A percentile compares a stretch with the other conserved stretches of the same genome.
These are phyloP conservation scores for Cercospora berteroae DNA, from an alignment of 2,329 filamentous ascomycete species.

Conservation along the genomic window DNA sequence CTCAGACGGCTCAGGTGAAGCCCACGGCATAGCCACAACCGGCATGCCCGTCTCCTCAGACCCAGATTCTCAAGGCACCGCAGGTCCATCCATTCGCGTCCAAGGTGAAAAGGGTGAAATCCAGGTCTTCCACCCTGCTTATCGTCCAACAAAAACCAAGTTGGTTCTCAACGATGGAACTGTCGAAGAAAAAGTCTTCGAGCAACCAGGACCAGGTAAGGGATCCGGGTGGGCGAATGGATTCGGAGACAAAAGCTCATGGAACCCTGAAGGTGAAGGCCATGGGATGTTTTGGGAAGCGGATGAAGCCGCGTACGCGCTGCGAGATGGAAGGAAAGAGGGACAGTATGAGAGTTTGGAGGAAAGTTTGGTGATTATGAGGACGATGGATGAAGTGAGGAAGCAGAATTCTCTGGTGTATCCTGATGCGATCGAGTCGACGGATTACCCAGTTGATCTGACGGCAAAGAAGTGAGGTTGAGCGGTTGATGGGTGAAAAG, in stretches of 20 bases:
- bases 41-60: constrained; percentile 62
- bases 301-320: constrained; percentile 71
- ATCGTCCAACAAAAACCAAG: constrained; percentile 56
- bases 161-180: constrained; percentile 44
- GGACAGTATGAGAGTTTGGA: constrained; percentile 67
- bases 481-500: background rate
- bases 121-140: constrained; percentile 72
- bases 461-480: constrained; percentile 16
- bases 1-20: constrained; percentile 50
- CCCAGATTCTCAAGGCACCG: constrained; percentile 59
- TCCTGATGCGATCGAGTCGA: constrained; percentile 64
- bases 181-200: constrained; percentile 49
- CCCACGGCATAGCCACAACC: constrained; percentile 65
- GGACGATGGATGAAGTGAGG: constrained; percentile 69
- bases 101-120: constrained; percentile 81
- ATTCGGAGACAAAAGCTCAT: constrained; percentile 39
- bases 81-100: constrained; percentile 69
- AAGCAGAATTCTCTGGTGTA: constrained; percentile 62
- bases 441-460: constrained; percentile 51
- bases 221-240: constrained; percentile 50
- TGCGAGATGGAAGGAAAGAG: constrained; percentile 75
- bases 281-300: constrained; percentile 90
- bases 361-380: constrained; percentile 84
- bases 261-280: constrained; percentile 57
- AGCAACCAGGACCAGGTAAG: constrained; percentile 48